A percentile compares a stretch with the other conserved stretches of the same genome.
phyloP scores from a whole-genome alignment of 2,329 filamentous ascomycete species.

The Dryadomyces sulphureus region DNA sequence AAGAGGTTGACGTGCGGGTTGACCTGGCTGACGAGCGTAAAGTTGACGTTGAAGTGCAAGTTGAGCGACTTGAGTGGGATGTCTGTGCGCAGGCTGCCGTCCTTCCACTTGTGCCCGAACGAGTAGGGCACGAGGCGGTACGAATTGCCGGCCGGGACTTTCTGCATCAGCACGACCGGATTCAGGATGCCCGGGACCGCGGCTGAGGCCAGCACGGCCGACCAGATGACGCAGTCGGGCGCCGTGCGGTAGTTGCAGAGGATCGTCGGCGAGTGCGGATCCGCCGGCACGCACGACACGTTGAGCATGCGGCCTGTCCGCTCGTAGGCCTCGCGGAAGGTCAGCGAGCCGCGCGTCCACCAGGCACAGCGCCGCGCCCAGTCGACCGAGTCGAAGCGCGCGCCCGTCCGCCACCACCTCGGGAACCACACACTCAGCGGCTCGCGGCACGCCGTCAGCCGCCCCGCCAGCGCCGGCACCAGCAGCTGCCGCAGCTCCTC shows the following conservation, averaged over 20 bases:
- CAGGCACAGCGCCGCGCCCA: conserved; percentile 78
- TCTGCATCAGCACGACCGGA: conserved; percentile 86
- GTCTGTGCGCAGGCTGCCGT: conserved; percentile 84
- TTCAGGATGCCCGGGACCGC: conserved; percentile 94
- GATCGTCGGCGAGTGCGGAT: conserved; percentile 84
- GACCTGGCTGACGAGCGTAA: conserved; percentile 76
- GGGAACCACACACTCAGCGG: conserved; percentile 58
- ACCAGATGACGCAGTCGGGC: conserved; percentile 97
- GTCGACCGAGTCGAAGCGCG: conserved; percentile 82
- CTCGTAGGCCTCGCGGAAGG: conserved; percentile 88
- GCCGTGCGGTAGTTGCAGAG: conserved; percentile 90
- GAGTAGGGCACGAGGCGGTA: conserved; percentile 77
- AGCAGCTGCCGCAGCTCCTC: conserved; percentile 77
- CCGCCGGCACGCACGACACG: conserved; percentile 87
- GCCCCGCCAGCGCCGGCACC: conserved; percentile 70
- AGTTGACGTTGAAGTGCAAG: conserved; percentile 96
- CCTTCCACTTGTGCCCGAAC: conserved; percentile 99
- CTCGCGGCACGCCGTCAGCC: conserved; percentile 78
- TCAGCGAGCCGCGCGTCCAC: conserved; percentile 85
- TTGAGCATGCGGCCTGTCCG: conserved; percentile 89
- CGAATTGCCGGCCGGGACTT: conserved; percentile 30
- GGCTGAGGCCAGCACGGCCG: conserved; percentile 83
- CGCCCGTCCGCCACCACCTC: conserved; percentile 85
- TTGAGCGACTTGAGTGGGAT: conserved; percentile 92
- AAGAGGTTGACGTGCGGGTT: conserved; percentile 98